Conservation (phyloP, 176 grass and related monocot species). For the Saccharum officinarum region DNA sequence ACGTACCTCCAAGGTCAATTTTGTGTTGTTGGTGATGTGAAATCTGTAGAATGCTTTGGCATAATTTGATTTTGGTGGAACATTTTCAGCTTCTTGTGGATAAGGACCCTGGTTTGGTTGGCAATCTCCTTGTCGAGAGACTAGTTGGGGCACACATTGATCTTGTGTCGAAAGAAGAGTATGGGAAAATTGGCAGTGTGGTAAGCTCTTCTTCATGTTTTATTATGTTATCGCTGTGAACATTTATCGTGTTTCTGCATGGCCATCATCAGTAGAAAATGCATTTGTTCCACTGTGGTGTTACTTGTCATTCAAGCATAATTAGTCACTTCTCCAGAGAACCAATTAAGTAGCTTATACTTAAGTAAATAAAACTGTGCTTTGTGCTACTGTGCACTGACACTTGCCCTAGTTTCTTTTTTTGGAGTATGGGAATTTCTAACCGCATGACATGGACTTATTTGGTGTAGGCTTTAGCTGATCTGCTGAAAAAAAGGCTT, state of each 20-base stretch:
- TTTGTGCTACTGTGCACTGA: neutral
- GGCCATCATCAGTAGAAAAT: slow-evolving; percentile 10
- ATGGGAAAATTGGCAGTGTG: slow-evolving; percentile 84
- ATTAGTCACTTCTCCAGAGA: neutral
- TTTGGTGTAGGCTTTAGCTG: slow-evolving; percentile 65
- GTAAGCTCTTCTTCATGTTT: slow-evolving; percentile 39
- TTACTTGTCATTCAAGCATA: neutral
- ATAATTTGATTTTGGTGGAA: slow-evolving; percentile 33
- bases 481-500: slow-evolving; percentile 79
- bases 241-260: neutral
- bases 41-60: neutral
- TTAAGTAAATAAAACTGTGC: neutral
- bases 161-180: slow-evolving; percentile 94
- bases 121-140: slow-evolving; percentile 94
- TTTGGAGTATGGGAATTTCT: neutral
- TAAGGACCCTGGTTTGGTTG: slow-evolving; percentile 81
- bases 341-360: neutral
- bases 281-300: neutral
- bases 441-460: neutral
- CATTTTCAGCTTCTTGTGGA: slow-evolving; percentile 76
- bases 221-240: neutral
- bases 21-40: neutral
- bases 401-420: neutral
- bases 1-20: slow-evolving; percentile 81
- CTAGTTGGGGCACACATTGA: slow-evolving; percentile 86